Evolutionary conservation across 495 filamentous ascomycete species (phyloP).

Genomic region (Xylaria intraflava): DNA sequence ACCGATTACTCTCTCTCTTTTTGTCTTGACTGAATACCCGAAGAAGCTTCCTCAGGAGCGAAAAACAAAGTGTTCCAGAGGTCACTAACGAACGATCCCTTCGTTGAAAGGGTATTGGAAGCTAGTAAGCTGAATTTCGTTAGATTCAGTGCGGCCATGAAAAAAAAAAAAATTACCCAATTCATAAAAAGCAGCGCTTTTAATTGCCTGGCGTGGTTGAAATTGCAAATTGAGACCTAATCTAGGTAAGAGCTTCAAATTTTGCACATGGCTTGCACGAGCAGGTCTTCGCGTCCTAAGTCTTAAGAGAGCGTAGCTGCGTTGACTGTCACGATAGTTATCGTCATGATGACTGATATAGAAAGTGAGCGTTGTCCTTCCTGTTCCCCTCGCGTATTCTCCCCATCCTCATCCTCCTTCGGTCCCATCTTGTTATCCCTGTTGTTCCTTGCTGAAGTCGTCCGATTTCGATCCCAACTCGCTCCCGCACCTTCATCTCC

Average conservation of each 20-base stretch:
- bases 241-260: not conserved
- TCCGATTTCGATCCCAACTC: not conserved
- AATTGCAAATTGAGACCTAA: not conserved
- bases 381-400: not conserved
- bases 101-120: not conserved
- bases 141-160: too few relatives aligned
- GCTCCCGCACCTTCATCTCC: conserved; percentile 1
- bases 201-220: too few relatives aligned
- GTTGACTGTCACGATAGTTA: conserved; percentile 12
- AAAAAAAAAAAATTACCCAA: too few relatives aligned
- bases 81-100: not conserved
- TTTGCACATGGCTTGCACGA: not conserved
- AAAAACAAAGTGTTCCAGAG: not conserved
- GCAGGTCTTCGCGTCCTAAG: not conserved
- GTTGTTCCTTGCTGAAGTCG: not conserved
- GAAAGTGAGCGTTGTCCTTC: conserved; percentile 7
- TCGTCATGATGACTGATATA: conserved; percentile 12
- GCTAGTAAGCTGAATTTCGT: too few relatives aligned
- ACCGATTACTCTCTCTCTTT: too few relatives aligned
- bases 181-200: too few relatives aligned
- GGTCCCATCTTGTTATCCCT: not conserved
- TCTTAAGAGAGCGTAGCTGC: conserved; percentile 9
- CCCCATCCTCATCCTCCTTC: not conserved
- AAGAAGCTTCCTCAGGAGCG: not conserved
- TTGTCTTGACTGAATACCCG: not conserved